These are phyloP conservation scores for Durusdinium trenchii DNA, from an alignment of 73 alveolate species.

Conservation along the genomic window DNA sequence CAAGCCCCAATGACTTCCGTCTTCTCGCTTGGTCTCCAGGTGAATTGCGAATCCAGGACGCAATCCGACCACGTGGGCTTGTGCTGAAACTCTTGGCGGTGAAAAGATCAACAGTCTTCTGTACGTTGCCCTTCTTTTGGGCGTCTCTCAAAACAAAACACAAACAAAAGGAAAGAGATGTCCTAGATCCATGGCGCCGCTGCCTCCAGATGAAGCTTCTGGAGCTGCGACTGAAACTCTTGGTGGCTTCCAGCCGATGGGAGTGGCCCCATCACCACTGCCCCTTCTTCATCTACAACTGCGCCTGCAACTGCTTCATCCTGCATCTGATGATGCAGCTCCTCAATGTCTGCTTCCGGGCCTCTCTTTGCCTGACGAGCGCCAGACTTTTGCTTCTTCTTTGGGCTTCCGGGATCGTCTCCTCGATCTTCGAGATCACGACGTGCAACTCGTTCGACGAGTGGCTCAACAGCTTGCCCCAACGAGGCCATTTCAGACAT, in stretches of 20 bases:
- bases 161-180: not conserved
- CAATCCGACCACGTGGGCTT: conserved; percentile 17
- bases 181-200: not conserved
- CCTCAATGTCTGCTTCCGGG: too few relatives aligned
- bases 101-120: conserved; percentile 23
- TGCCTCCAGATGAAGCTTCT: not conserved
- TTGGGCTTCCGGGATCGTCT: not conserved
- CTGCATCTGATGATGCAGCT: too few relatives aligned
- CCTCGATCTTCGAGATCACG: not conserved
- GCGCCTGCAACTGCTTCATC: not conserved
- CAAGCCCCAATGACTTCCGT: not conserved
- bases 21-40: not conserved
- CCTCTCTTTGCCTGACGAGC: too few relatives aligned
- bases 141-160: not conserved
- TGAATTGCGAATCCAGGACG: not conserved
- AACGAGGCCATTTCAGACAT: not conserved
- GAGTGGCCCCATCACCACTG: not conserved
- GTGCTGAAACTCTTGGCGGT: conserved; percentile 41
- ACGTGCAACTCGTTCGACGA: not conserved
- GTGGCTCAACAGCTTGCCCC: not conserved
- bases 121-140: not conserved
- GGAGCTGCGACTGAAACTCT: too few relatives aligned
- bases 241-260: too few relatives aligned
- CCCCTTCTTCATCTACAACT: not conserved
- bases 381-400: not conserved